Evolutionary conservation across 345 rosid species (phyloP).

Genomic region (Euphorbia peplus): DNA sequence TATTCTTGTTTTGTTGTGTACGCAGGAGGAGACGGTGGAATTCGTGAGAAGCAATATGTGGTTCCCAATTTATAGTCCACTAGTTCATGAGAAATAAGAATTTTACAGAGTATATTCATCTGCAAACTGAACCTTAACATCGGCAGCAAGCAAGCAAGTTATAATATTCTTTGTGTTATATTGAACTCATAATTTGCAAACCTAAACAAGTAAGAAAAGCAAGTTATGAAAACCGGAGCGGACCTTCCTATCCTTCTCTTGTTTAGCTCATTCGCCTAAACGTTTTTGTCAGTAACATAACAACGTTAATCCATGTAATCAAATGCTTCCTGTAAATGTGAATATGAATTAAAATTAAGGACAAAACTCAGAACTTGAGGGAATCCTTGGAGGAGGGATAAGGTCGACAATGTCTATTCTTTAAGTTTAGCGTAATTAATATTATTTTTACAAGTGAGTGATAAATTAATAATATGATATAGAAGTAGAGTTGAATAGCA

Average conservation of each 20-base stretch:
- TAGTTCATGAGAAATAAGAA: constrained; percentile 79
- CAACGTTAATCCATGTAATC: neutral
- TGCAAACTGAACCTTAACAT: neutral
- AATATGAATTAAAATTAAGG: neutral
- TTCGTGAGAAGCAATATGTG: constrained; percentile 71
- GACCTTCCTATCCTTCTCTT: neutral
- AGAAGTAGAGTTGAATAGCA: no score
- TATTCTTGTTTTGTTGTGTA: neutral
- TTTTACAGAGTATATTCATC: neutral
- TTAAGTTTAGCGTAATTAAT: no score
- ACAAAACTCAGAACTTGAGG: no score
- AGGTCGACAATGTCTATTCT: no score
- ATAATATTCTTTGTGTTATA: neutral
- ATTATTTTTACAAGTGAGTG: no score
- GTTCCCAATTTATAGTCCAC: constrained; percentile 89
- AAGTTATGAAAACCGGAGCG: constrained; percentile 1
- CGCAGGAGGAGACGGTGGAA: constrained; percentile 83
- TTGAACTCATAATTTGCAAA: neutral
- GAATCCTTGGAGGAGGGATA: no score
- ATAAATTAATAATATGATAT: no score
- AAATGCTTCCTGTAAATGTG: neutral
- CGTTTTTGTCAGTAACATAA: neutral
- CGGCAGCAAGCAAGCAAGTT: neutral
- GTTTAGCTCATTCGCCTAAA: neutral
- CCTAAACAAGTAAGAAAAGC: constrained; percentile 11